These are phyloP conservation scores for Talaromyces sp. DNA, from an alignment of 2,329 filamentous ascomycete species.

Conservation along the genomic window DNA sequence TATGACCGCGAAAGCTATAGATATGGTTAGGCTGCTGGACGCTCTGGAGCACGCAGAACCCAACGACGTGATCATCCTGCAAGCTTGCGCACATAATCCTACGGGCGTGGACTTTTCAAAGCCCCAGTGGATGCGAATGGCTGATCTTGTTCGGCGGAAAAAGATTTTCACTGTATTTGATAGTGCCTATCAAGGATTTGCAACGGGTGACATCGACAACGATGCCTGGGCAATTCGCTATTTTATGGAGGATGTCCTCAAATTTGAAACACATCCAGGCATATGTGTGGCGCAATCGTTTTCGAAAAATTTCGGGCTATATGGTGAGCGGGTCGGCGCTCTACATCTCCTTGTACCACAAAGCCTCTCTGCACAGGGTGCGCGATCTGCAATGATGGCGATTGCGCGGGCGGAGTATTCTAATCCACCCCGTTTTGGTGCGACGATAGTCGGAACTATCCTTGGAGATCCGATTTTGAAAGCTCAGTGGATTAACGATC, in stretches of 20 bases:
- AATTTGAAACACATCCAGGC: slow-evolving; percentile 47
- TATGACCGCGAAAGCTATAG: slow-evolving; percentile 45
- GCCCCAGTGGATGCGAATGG: slow-evolving; percentile 83
- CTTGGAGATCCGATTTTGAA: no score
- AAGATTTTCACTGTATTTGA: slow-evolving; percentile 92
- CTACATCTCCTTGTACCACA: no score
- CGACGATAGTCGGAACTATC: no score
- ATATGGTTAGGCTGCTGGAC: slow-evolving; percentile 56
- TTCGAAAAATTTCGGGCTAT: slow-evolving; percentile 65
- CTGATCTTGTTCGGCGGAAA: slow-evolving; percentile 66
- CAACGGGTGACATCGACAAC: background rate
- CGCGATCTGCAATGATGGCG: no score
- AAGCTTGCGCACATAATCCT: slow-evolving; percentile 90
- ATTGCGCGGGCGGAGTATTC: no score
- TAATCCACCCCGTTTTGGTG: no score
- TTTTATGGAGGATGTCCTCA: background rate
- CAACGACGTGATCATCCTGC: slow-evolving; percentile 75
- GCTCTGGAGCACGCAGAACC: slow-evolving; percentile 78
- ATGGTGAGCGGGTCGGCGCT: slow-evolving; percentile 83
- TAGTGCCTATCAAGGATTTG: slow-evolving; percentile 60
- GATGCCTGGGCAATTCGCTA: background rate
- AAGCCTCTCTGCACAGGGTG: no score
- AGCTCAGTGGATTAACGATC: no score
- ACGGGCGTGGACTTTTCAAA: slow-evolving; percentile 84
- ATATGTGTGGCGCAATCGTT: slow-evolving; percentile 52